Evolutionary conservation across 2,329 filamentous ascomycete species (phyloP).

Genomic region (Aaosphaeria pasadenensis): DNA sequence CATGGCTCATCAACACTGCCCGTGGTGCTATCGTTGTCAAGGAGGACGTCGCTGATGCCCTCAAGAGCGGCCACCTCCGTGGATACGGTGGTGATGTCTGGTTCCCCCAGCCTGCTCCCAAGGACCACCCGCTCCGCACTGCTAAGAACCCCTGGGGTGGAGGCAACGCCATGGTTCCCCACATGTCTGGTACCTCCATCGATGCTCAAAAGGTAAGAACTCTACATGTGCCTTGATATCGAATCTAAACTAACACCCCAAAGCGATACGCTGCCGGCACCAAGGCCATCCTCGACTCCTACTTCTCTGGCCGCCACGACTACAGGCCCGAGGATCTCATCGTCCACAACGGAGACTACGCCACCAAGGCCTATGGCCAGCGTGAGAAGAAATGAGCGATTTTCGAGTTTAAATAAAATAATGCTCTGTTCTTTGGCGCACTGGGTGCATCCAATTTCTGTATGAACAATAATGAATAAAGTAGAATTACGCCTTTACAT

Average conservation of each 20-base stretch:
- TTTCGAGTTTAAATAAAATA: background rate
- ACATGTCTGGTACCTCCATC: constrained; percentile 99
- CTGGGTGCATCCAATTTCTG: background rate
- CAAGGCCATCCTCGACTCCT: constrained; percentile 88
- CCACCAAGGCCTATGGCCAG: constrained; percentile 90
- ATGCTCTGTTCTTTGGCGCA: background rate
- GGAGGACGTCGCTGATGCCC: constrained; percentile 93
- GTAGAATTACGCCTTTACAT: no score
- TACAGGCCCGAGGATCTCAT: constrained; percentile 91
- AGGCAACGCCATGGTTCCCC: constrained; percentile 97
- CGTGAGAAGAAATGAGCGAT: constrained; percentile 48
- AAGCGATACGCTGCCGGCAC: constrained; percentile 72
- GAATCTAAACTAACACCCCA: background rate
- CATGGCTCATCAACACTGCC: constrained; percentile 98
- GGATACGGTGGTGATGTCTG: constrained; percentile 88
- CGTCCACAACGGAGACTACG: constrained; percentile 85
- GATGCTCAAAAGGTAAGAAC: constrained; percentile 75
- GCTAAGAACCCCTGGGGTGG: constrained; percentile 94
- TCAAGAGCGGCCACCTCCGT: constrained; percentile 86
- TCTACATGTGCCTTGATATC: background rate
- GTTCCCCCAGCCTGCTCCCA: constrained; percentile 96
- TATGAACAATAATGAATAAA: background rate
- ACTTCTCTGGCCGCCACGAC: constrained; percentile 83
- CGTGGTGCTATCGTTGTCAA: constrained; percentile 99
- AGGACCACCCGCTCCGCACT: constrained; percentile 87